Base-by-base conservation (phyloP, 2,329 filamentous ascomycete genomes). In the Penicillium sp. region DNA sequence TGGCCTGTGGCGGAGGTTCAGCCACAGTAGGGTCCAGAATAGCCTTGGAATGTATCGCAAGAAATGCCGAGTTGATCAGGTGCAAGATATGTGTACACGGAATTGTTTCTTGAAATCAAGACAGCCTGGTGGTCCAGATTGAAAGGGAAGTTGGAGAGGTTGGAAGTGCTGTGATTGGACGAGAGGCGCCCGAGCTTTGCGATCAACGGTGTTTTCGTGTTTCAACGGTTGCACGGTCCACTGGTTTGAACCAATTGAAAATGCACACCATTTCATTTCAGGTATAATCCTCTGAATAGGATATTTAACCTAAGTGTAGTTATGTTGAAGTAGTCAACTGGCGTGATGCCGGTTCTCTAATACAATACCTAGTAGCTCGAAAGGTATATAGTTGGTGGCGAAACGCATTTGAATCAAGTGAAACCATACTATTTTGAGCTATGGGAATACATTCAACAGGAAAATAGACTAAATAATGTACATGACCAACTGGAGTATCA, bases 401-500 rank as follows among this genome's bases (percentile, higher is more conserved):
- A 39, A 3, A 19, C 14, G 9, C n/a, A 22, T 13, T 42, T 8
- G 4, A 13, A 22, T 42, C 39, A 22, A 42, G 14, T 42, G 24
- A 39, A 39, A 52, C 39, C 50, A 53, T 37, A n/a, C 8, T 37
- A 21, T 13, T 29, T 37, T 14, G 45, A 58, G 54, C 56, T 63
- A 55, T 59, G 54, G 56, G 48, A 61, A 64, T 62, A 64, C 53
- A 60, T 58, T 54, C 49, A 61, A 56, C 44, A 53, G 52, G 57
- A 56, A 39, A 35, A 50, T 42, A 56, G 52, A 57, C 56, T 51
- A 60, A 60, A 65, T 67, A 67, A 65, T 67, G 57, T 67, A 67
- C 65, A 67, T 61, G 55, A 54, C 63, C 59, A 58, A 58, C 57
- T 46, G 31, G 54, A 43, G 54, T 35, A 48, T 45, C 42, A 44